Conservation (phyloP, 2,329 filamentous ascomycete species). For the Fusarium praegraminearum region DNA sequence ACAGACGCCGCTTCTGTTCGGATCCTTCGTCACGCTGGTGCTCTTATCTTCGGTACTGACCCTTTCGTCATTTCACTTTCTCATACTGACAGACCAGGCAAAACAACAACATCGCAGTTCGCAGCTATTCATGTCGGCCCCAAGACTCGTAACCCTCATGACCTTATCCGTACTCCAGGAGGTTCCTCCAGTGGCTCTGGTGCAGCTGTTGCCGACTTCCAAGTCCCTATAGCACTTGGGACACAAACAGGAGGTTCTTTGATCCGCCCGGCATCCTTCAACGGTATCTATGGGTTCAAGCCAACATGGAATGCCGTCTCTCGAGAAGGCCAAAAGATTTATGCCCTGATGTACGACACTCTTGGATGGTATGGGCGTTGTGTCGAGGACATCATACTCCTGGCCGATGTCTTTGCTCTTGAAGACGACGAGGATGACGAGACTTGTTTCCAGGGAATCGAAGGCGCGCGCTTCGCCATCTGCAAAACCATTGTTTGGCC, state of each 20-base stretch:
- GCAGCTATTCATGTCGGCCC: conserved; percentile 66
- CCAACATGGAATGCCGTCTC: conserved; percentile 75
- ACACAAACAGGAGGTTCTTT: conserved; percentile 76
- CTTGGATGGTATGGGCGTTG: conserved; percentile 70
- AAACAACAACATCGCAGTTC: conserved; percentile 71
- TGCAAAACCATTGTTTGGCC: conserved; percentile 67
- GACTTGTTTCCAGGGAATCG: conserved; percentile 53
- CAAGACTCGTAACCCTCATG: conserved; percentile 72
- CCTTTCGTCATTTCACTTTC: background rate
- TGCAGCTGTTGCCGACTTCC: conserved; percentile 74
- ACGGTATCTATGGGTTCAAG: conserved; percentile 75
- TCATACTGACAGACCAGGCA: conserved; percentile 26
- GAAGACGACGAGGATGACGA: conserved; percentile 60
- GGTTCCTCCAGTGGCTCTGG: conserved; percentile 77
- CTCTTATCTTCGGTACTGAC: conserved; percentile 61
- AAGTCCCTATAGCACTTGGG: conserved; percentile 70
- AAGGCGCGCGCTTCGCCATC: conserved; percentile 67
- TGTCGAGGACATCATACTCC: conserved; percentile 68
- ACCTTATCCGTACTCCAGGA: conserved; percentile 72
- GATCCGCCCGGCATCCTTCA: conserved; percentile 74
- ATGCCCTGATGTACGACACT: conserved; percentile 71
- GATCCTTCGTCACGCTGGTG: conserved; percentile 66
- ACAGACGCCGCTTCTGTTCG: conserved; percentile 66
- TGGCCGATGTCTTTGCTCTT: conserved; percentile 67
- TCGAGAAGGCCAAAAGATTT: conserved; percentile 71